Percentiles rank a stretch among this genome's conserved stretches.
Conservation (phyloP, 2,329 filamentous ascomycete species). For the Ophiostoma pallidulum region DNA sequence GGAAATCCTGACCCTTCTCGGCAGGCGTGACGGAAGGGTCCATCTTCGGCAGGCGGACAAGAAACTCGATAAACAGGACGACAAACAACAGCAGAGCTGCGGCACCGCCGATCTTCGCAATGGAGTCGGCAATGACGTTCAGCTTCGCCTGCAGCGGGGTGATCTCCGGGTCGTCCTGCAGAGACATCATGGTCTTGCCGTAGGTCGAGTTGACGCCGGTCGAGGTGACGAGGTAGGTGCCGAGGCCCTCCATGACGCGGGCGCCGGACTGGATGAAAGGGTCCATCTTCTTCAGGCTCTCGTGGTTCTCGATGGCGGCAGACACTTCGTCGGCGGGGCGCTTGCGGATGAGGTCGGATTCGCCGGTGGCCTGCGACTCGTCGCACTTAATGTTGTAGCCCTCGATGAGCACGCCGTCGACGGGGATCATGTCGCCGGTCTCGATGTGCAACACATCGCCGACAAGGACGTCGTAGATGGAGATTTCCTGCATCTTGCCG, state of each 20-base stretch:
- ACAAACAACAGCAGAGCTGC: slow-evolving; percentile 74
- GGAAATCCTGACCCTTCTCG: slow-evolving; percentile 67
- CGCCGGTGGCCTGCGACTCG: slow-evolving; percentile 69
- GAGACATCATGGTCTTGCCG: slow-evolving; percentile 64
- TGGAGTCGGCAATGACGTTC: slow-evolving; percentile 65
- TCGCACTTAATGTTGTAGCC: slow-evolving; percentile 69
- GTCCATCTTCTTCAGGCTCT: slow-evolving; percentile 62
- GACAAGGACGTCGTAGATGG: slow-evolving; percentile 58
- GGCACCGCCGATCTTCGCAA: slow-evolving; percentile 66
- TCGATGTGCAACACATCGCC: slow-evolving; percentile 66
- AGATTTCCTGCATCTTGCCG: slow-evolving; percentile 59
- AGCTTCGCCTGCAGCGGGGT: slow-evolving; percentile 70
- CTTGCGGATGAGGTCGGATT: slow-evolving; percentile 68
- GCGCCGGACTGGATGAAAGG: slow-evolving; percentile 79
- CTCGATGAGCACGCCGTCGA: slow-evolving; percentile 63
- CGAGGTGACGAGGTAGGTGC: slow-evolving; percentile 64
- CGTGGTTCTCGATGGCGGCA: slow-evolving; percentile 56
- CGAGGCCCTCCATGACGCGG: slow-evolving; percentile 68
- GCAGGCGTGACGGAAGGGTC: slow-evolving; percentile 45
- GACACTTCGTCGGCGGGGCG: slow-evolving; percentile 57
- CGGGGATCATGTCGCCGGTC: slow-evolving; percentile 64
- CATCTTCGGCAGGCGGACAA: slow-evolving; percentile 53
- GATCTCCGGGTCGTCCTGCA: slow-evolving; percentile 65
- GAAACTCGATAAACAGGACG: slow-evolving; percentile 77
- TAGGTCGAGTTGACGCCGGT: slow-evolving; percentile 66